These are phyloP conservation scores for Aspergillus ustus DNA, from an alignment of 2,329 filamentous ascomycete species.

Conservation along the genomic window DNA sequence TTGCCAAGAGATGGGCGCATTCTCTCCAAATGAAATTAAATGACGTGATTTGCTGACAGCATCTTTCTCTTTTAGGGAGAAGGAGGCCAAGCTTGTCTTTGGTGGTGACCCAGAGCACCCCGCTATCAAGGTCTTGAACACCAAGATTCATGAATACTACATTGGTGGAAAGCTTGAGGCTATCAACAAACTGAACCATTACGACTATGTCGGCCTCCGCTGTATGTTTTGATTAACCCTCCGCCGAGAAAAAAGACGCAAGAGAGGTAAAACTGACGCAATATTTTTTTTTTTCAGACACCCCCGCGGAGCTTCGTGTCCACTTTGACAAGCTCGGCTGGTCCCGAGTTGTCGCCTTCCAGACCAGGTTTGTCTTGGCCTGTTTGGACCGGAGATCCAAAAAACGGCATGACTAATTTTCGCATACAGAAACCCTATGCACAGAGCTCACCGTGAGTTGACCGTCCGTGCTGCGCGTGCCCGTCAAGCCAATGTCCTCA, in stretches of 20 bases:
- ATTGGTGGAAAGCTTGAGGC: slow-evolving; percentile 96
- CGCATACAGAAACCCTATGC: slow-evolving; percentile 85
- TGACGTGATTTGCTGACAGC: slow-evolving; percentile 29
- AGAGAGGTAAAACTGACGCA: slow-evolving; percentile 15
- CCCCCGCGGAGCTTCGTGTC: slow-evolving; percentile 88
- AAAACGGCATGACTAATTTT: slow-evolving; percentile 6
- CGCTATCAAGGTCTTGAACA: slow-evolving; percentile 86
- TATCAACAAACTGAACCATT: slow-evolving; percentile 93
- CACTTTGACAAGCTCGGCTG: slow-evolving; percentile 99
- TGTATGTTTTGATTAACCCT: slow-evolving; percentile 60
- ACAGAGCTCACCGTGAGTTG: slow-evolving; percentile 95
- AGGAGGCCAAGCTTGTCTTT: slow-evolving; percentile 93
- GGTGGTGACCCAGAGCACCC: slow-evolving; percentile 91
- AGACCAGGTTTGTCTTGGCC: slow-evolving; percentile 64
- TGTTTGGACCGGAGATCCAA: not conserved
- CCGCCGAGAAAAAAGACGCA: not conserved
- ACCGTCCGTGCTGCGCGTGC: slow-evolving; percentile 95
- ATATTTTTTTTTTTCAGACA: slow-evolving; percentile 59
- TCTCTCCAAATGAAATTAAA: slow-evolving; percentile 18
- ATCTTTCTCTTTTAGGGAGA: slow-evolving; percentile 59
- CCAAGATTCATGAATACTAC: slow-evolving; percentile 83
- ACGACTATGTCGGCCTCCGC: slow-evolving; percentile 96
- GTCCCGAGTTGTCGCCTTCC: slow-evolving; percentile 97
- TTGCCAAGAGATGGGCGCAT: slow-evolving; percentile 7
- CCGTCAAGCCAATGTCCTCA: slow-evolving; percentile 97